These are phyloP conservation scores for Phoma sp. DNA, from an alignment of 2,329 filamentous ascomycete species.

Conservation along the genomic window DNA sequence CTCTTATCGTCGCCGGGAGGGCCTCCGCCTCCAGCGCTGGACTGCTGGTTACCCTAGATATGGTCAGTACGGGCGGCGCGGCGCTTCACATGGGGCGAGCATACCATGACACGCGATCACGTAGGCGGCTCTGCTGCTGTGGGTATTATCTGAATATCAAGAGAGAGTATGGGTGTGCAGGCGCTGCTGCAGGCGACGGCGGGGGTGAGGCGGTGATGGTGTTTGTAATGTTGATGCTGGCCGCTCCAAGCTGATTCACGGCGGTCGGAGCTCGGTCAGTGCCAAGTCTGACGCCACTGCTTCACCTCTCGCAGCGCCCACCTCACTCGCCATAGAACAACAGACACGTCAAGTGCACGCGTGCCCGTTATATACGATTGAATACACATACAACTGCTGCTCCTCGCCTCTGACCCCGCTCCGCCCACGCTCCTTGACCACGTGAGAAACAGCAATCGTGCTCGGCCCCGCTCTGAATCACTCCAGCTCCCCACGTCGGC, in stretches of 20 bases:
- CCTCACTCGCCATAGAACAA: slow-evolving; percentile 41
- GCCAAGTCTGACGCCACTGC: slow-evolving; percentile 36
- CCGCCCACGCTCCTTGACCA: neutral
- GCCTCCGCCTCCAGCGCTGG: slow-evolving; percentile 78
- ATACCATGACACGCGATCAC: slow-evolving; percentile 45
- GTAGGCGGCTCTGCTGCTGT: slow-evolving; percentile 1
- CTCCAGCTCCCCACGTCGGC: slow-evolving; percentile 18
- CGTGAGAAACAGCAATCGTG: slow-evolving; percentile 13
- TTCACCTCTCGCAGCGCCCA: slow-evolving; percentile 25
- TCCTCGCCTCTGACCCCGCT: neutral
- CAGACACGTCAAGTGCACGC: slow-evolving; percentile 44
- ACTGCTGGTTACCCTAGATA: slow-evolving; percentile 79
- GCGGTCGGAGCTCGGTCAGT: slow-evolving; percentile 27
- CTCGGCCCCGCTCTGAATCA: slow-evolving; percentile 23
- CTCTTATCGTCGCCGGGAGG: slow-evolving; percentile 78
- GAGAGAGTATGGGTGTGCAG: slow-evolving; percentile 7
- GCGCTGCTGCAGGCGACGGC: slow-evolving; percentile 24
- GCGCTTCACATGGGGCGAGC: slow-evolving; percentile 26
- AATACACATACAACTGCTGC: slow-evolving; percentile 9
- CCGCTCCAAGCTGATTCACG: slow-evolving; percentile 28
- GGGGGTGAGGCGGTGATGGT: slow-evolving; percentile 27
- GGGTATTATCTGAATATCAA: neutral
- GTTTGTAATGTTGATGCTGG: slow-evolving; percentile 45
- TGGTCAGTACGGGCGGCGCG: slow-evolving; percentile 47
- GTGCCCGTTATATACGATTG: slow-evolving; percentile 7